Conservation (phyloP, 768 basidiomycete genomes). For the Porpolomopsis calyptriformis region DNA sequence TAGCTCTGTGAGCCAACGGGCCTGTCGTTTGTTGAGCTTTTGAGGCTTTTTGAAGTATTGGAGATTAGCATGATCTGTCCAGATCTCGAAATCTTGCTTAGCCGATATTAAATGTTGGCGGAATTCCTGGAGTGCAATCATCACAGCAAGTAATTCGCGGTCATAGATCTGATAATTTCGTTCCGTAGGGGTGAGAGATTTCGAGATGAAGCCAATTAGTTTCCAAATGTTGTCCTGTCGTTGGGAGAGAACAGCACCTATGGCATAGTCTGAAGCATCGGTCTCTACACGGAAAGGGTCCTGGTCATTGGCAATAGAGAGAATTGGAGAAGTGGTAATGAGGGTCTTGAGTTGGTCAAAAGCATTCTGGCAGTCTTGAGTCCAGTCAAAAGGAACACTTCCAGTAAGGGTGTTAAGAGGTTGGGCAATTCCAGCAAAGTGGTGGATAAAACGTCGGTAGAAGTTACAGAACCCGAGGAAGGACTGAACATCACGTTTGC, state of each 20-base stretch:
- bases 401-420: slow-evolving; percentile 21
- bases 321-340: slow-evolving; percentile 7
- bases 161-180: too few species aligned
- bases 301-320: neutral
- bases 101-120: too few species aligned
- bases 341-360: slow-evolving; percentile 19
- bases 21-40: too few species aligned
- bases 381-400: slow-evolving; percentile 16
- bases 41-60: too few species aligned
- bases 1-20: too few species aligned
- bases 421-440: slow-evolving; percentile 14
- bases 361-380: slow-evolving; percentile 7
- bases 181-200: too few species aligned
- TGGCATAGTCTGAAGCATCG: slow-evolving; percentile 23
- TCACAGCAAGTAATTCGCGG: too few species aligned
- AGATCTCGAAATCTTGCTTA: too few species aligned
- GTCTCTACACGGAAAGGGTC: neutral
- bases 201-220: too few species aligned
- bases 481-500: slow-evolving; percentile 17
- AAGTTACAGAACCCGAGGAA: slow-evolving; percentile 31
- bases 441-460: slow-evolving; percentile 27
- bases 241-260: slow-evolving; percentile 21
- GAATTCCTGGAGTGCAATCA: too few species aligned
- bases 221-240: slow-evolving; percentile 7
- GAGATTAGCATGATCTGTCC: too few species aligned